phyloP scores from a whole-genome alignment of 2,329 filamentous ascomycete genomes.

The Beauveria australis region DNA sequence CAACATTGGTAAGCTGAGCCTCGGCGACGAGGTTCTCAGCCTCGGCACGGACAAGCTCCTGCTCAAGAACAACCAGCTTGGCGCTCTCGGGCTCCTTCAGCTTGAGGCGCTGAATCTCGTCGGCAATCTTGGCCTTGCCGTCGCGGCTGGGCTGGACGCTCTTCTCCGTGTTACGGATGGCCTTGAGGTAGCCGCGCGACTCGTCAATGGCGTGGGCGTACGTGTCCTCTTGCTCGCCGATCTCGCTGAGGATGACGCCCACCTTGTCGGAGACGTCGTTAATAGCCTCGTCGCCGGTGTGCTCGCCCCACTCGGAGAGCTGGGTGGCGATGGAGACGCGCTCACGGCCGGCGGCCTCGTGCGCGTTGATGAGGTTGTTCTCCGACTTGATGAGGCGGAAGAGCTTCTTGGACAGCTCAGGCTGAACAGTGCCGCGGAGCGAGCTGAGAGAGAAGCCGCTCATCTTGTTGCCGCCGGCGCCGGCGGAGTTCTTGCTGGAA shows the following conservation, averaged over 20 bases:
- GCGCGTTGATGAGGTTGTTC: constrained; percentile 77
- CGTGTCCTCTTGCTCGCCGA: constrained; percentile 85
- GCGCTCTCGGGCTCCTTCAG: constrained; percentile 83
- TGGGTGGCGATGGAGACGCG: constrained; percentile 78
- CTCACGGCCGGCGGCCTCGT: constrained; percentile 80
- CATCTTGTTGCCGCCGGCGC: constrained; percentile 27
- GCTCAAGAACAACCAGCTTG: constrained; percentile 76
- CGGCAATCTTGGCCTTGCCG: constrained; percentile 75
- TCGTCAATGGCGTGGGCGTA: constrained; percentile 87
- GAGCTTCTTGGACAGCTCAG: constrained; percentile 81
- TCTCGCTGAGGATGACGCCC: constrained; percentile 81
- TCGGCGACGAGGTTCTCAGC: constrained; percentile 94
- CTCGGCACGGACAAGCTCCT: constrained; percentile 92
- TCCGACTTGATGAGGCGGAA: constrained; percentile 92
- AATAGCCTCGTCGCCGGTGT: constrained; percentile 77
- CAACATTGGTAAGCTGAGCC: constrained; percentile 90
- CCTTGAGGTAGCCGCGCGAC: constrained; percentile 72
- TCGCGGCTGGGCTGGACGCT: constrained; percentile 90
- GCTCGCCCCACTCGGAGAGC: constrained; percentile 93
- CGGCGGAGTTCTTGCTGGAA: constrained; percentile 30
- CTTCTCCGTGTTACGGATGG: constrained; percentile 90
- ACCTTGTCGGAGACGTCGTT: constrained; percentile 93
- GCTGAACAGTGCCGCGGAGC: constrained; percentile 75
- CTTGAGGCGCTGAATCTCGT: constrained; percentile 89
- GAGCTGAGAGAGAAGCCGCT: constrained; percentile 77